Base-by-base conservation (phyloP, 768 basidiomycete genomes). In the Leccinum fibrillosum region DNA sequence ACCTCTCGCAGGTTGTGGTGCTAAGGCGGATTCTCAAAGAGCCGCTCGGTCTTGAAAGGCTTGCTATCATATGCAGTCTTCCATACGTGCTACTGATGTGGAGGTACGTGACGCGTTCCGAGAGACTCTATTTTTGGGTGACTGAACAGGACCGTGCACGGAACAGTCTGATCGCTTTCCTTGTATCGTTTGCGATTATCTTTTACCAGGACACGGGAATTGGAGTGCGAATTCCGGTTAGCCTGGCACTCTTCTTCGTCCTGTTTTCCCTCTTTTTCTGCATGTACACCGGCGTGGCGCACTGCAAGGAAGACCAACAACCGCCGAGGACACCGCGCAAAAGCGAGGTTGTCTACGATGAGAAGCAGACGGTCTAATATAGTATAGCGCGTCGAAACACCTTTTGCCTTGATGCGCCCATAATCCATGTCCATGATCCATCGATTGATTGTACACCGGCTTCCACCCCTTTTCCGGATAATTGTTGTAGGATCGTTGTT, bases 51-150 rank as follows among this genome's bases (percentile, higher is more conserved):
- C 59, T 75, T 2, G 76, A 77, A 51, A 65, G 70, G 12, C 64
- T 79, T 30, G 68, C 78, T 5, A 73, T 78, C 34, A 66, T 75
- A 52, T 79, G 74, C 51, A 75, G 73, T 56, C 69, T 78, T 45
- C 77, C 77, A 6, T 75, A 77, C 34, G 74, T 74, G 35, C 57
- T 77, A 7, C 63, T 78, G 44, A 70, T 78, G 70, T 78, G 75
- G 2, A 32, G 32, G 32, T 32, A 32, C 32, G 32, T 32, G 32
- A 32, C 30, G 10, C 30, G 30, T 30, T 30, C 0, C 30, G 19
- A 8, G 42, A 26, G 6, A 1, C 12, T 10, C 7, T 3, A 10
- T 1, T 12, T 35, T 21, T 42, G 8, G 15, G 35, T 2, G 49
- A 32, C 53, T 66, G 19, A 42, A 11, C 11, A 32, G 32, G 32